phyloP scores from a whole-genome alignment of 2,329 filamentous ascomycete genomes.

The Paecilomyces dactylethromorphus region DNA sequence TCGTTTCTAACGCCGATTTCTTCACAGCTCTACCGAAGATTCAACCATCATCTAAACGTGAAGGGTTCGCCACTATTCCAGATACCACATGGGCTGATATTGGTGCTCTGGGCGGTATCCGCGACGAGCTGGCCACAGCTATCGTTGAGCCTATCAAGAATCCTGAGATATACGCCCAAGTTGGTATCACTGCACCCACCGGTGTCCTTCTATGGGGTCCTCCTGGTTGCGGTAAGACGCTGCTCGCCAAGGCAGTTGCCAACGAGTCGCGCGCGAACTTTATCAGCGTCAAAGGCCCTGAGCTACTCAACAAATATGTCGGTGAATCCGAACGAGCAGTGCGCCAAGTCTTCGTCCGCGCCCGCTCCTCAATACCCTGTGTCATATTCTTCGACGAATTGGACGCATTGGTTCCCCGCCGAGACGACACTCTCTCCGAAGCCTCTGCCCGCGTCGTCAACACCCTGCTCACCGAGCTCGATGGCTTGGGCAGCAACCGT shows the following conservation, averaged over 20 bases:
- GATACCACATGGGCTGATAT: constrained; percentile 91
- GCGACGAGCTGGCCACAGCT: constrained; percentile 72
- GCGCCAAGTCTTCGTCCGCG: constrained; percentile 83
- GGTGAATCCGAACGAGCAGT: constrained; percentile 93
- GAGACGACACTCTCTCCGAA: constrained; percentile 73
- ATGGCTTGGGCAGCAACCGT: constrained; percentile 68
- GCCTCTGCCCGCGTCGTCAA: constrained; percentile 87
- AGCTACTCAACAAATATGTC: constrained; percentile 95
- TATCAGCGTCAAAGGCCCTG: constrained; percentile 94
- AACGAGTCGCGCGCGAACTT: constrained; percentile 96
- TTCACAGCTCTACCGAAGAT: constrained; percentile 66
- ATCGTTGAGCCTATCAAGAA: constrained; percentile 86
- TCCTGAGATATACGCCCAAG: constrained; percentile 66
- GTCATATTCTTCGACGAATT: constrained; percentile 98
- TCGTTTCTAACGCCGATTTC: constrained; percentile 64
- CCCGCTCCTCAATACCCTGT: constrained; percentile 78
- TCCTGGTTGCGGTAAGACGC: constrained; percentile 92
- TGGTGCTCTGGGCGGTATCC: constrained; percentile 72
- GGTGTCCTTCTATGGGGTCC: constrained; percentile 95
- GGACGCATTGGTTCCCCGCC: constrained; percentile 80
- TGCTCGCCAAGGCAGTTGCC: constrained; percentile 91
- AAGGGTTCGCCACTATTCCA: constrained; percentile 92
- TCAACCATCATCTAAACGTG: constrained; percentile 75
- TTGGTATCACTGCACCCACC: constrained; percentile 74
- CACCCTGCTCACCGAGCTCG: constrained; percentile 86